These are phyloP conservation scores for Grifola frondosa DNA, from an alignment of 1,284 basidiomycete species.

Conservation along the genomic window DNA sequence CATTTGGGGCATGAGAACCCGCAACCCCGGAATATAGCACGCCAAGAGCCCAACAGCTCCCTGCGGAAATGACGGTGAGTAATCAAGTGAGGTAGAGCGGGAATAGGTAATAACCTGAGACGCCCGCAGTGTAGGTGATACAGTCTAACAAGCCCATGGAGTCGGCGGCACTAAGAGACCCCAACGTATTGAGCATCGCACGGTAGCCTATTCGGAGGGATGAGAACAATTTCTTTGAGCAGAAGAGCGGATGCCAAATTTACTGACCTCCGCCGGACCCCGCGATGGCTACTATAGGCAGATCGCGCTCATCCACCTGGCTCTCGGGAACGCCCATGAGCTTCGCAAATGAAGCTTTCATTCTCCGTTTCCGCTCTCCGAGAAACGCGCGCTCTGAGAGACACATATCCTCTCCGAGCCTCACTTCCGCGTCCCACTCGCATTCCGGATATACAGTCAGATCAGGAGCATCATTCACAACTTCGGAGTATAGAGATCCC, in stretches of 20 bases:
- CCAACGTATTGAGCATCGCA: slow-evolving; percentile 43
- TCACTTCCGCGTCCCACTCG: slow-evolving; percentile 41
- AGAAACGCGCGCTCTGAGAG: slow-evolving; percentile 38
- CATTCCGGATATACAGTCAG: slow-evolving; percentile 36
- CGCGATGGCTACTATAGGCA: slow-evolving; percentile 43
- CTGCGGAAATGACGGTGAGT: slow-evolving; percentile 8
- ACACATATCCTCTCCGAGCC: slow-evolving; percentile 38
- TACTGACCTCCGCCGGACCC: slow-evolving; percentile 40
- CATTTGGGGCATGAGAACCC: slow-evolving; percentile 24
- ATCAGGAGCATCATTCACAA: slow-evolving; percentile 33
- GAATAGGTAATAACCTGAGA: slow-evolving; percentile 30
- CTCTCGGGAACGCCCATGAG: slow-evolving; percentile 34
- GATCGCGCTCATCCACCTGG: slow-evolving; percentile 39
- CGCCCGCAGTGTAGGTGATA: slow-evolving; percentile 37
- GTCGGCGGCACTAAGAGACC: slow-evolving; percentile 36
- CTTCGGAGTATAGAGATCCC: slow-evolving; percentile 36
- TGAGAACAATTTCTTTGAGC: not conserved
- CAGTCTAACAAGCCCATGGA: slow-evolving; percentile 36
- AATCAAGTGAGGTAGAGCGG: not conserved
- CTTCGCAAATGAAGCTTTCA: slow-evolving; percentile 35
- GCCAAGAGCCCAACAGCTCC: slow-evolving; percentile 40
- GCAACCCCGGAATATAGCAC: slow-evolving; percentile 40
- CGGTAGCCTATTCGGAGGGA: slow-evolving; percentile 30
- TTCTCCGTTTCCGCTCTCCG: slow-evolving; percentile 32
- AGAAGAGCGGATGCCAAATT: not conserved